Percentiles rank a stretch among this genome's conserved stretches.
Evolutionary conservation across 352 stramenopile species (phyloP).

Genomic region (Phytophthora sansomeana): DNA sequence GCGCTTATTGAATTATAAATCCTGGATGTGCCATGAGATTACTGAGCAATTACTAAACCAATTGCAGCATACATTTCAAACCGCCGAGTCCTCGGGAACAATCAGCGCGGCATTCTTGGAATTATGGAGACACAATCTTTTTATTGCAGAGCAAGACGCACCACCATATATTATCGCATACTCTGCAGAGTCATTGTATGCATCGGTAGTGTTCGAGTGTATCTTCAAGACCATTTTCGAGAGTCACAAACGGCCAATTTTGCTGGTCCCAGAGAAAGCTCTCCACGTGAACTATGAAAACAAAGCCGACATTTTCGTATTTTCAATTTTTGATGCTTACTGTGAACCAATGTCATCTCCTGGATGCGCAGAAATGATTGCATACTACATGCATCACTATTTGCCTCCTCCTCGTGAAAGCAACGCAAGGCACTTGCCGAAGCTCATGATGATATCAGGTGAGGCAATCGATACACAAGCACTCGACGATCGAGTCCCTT

Average conservation of each 20-base stretch:
- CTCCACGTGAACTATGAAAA: slow-evolving; percentile 10
- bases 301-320: slow-evolving; percentile 46
- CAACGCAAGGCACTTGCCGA: background rate
- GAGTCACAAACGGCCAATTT: slow-evolving; percentile 26
- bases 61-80: slow-evolving; percentile 8
- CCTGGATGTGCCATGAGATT: slow-evolving; percentile 9
- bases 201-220: slow-evolving; percentile 40
- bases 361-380: slow-evolving; percentile 19
- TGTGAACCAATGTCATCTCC: slow-evolving; percentile 11
- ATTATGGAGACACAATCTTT: slow-evolving; percentile 43
- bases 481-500: slow-evolving; percentile 37
- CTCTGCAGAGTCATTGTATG: slow-evolving; percentile 5
- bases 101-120: slow-evolving; percentile 19
- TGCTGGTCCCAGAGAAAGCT: slow-evolving; percentile 34
- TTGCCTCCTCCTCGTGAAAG: background rate
- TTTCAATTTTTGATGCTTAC: slow-evolving; percentile 39
- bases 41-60: slow-evolving; percentile 13
- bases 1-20: background rate
- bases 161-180: slow-evolving; percentile 33
- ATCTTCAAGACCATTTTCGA: slow-evolving; percentile 40
- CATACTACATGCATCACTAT: slow-evolving; percentile 20
- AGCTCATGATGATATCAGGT: slow-evolving; percentile 45
- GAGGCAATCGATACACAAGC: slow-evolving; percentile 29
- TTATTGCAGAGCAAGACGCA: slow-evolving; percentile 13
- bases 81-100: background rate